phyloP scores from a whole-genome alignment of 225 moss, liverwort and hornwort species.

The Straminergon stramineum region DNA sequence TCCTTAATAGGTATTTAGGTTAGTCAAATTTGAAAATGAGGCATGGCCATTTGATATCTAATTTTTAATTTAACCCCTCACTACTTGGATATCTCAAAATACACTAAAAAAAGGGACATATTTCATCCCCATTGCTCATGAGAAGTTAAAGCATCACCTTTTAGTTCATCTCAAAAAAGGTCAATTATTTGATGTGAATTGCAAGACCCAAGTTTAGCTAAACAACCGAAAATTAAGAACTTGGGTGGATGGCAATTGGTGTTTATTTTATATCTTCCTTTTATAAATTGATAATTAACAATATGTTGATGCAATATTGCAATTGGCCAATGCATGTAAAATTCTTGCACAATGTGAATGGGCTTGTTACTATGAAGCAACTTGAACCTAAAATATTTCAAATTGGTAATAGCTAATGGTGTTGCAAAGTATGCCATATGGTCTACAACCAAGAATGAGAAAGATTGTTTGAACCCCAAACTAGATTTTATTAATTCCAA shows the following conservation, averaged over 20 bases:
- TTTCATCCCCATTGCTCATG: no score
- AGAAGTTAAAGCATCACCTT: background rate
- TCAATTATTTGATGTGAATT: background rate
- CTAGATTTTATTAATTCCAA: background rate
- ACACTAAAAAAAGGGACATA: no score
- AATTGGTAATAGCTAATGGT: background rate
- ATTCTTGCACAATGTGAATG: background rate
- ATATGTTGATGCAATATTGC: background rate
- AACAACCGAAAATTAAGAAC: background rate
- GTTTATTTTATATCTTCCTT: rapidly evolving
- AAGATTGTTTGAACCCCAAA: background rate
- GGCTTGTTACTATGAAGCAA: background rate
- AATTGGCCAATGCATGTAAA: background rate
- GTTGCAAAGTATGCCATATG: background rate
- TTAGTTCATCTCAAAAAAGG: background rate
- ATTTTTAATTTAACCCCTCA: background rate
- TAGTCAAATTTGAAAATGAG: background rate
- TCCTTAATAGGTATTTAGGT: background rate
- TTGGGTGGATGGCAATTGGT: rapidly evolving
- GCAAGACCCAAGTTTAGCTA: rapidly evolving
- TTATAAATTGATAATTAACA: background rate
- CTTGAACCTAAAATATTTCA: background rate
- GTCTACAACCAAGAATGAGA: background rate
- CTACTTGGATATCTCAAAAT: no score
- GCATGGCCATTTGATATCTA: background rate